A percentile compares a stretch with the other conserved stretches of the same genome.
Evolutionary conservation across 805 yeast species (phyloP).

Genomic region (Candida arabinofermentans): DNA sequence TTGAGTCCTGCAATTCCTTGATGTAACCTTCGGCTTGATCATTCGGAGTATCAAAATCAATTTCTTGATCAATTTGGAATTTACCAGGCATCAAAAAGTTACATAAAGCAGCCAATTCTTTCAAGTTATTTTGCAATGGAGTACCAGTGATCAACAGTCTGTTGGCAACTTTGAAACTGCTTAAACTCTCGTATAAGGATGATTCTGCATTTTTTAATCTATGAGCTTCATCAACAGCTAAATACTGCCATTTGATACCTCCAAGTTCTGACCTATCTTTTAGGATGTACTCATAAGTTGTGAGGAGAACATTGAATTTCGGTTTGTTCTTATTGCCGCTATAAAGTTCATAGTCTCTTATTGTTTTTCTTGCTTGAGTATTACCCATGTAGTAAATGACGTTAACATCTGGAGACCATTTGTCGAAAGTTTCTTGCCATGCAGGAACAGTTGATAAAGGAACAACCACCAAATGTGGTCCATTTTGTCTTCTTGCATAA

Average conservation of each 20-base stretch:
- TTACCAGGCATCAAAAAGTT: constrained; percentile 96
- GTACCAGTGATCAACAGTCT: constrained; percentile 94
- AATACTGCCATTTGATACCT: constrained; percentile 84
- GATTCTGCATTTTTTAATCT: constrained; percentile 91
- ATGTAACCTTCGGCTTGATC: constrained; percentile 86
- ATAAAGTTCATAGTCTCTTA: constrained; percentile 83
- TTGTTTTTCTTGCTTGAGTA: constrained; percentile 73
- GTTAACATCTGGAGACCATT: constrained; percentile 96
- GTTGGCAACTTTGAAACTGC: constrained; percentile 77
- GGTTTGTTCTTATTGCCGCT: constrained; percentile 57
- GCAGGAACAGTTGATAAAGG: constrained; percentile 96
- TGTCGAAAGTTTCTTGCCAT: constrained; percentile 98
- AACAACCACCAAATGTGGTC: constrained; percentile 95
- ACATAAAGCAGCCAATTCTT: constrained; percentile 91
- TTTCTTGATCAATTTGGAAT: constrained; percentile 85
- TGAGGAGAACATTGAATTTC: constrained; percentile 85
- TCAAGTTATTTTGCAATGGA: constrained; percentile 92
- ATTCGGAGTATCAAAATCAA: constrained; percentile 88
- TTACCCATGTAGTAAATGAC: constrained; percentile 93
- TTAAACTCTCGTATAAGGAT: constrained; percentile 84
- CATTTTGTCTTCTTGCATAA: constrained; percentile 93
- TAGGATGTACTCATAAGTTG: constrained; percentile 94
- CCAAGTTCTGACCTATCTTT: constrained; percentile 85
- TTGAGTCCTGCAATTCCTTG: constrained; percentile 73
- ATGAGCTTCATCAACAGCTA: constrained; percentile 99